Conservation (phyloP, 2,329 filamentous ascomycete species). For the Cladosporium sp. region DNA sequence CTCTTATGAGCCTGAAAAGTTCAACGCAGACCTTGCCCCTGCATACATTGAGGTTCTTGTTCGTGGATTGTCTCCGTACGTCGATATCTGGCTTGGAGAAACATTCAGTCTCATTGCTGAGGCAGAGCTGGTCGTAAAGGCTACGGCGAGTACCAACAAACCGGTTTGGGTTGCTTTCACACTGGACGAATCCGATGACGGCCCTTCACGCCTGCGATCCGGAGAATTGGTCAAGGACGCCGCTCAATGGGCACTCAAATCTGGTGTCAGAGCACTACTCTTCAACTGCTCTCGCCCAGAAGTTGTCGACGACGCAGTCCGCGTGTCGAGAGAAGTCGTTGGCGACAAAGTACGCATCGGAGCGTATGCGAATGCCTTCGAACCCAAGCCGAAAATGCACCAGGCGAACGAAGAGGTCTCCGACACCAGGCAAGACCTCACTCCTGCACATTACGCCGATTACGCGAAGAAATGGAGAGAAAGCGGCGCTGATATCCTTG, state of each 20-base stretch:
- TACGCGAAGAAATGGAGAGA: not conserved
- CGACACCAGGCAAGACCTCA: not conserved
- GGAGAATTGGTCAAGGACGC: slow-evolving; percentile 7
- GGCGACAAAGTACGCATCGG: not conserved
- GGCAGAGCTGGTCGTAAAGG: slow-evolving; percentile 6
- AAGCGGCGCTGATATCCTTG: slow-evolving; percentile 2
- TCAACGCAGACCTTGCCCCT: not conserved
- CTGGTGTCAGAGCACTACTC: slow-evolving; percentile 2
- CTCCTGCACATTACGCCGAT: not conserved
- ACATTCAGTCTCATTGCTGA: slow-evolving; percentile 11
- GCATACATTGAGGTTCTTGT: not conserved
- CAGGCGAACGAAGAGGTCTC: slow-evolving; percentile 3
- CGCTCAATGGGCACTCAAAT: slow-evolving; percentile 1
- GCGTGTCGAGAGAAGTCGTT: not conserved
- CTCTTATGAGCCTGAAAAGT: slow-evolving; percentile 12
- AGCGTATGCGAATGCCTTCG: slow-evolving; percentile 6
- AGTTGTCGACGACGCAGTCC: slow-evolving; percentile 2
- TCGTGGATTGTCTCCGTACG: not conserved
- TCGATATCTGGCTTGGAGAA: slow-evolving; percentile 12
- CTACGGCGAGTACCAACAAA: not conserved
- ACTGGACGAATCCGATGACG: not conserved
- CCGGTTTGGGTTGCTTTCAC: slow-evolving; percentile 10
- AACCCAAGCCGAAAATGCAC: not conserved
- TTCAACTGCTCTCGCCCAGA: slow-evolving; percentile 10
- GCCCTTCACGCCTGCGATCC: not conserved